Evolutionary conservation across 2,329 filamentous ascomycete genomes (phyloP), one percentile per base, ranked within the genome.

Genomic region (Nigrospora osmanthi): DNA sequence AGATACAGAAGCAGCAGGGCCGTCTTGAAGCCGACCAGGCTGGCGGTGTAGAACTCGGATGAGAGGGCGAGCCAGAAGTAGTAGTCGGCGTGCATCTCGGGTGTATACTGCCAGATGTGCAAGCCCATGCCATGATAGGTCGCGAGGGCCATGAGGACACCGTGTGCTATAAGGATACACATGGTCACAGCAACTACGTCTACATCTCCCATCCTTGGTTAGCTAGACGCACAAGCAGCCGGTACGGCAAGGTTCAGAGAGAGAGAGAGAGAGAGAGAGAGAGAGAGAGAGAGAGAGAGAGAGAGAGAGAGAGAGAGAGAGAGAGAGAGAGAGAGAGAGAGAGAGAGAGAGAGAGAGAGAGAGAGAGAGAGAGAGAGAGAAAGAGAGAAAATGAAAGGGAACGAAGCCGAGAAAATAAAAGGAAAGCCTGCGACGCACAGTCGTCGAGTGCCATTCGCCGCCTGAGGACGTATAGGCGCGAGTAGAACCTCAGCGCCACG

Each of bases 31-130:
- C 58, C 58, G 28, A 55, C 54, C 2, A 59, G 42, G 17, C 53
- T 55, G 13, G 56, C 42, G 43, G 54, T 52, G 43, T 58, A 61
- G 46, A 61, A 60, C 45, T 59, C 49, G 9, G 58, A 60, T 7
- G 56, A 52, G 34, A 61, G 59, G 44, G 54, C 58, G 23, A 60
- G 50, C 57, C 55, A 60, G 34, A 58, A 54, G 42, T 61, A 61
- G 31, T 59, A 61, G 36, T 55, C 47, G 12, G 56, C 51, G 38
- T 56, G 58, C 12, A 59, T 47, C 33, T 59, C 56, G 1, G 51
- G 47, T 14, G 56, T 58, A 38, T 52, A 61, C 38, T 61, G 57
- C 58, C 58, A 59, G 38, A 57, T 52, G 42, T 61, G 58, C 11
- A 61, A 32, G 12, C 58, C 58, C 57, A 61, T 58, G 17, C 58